A percentile compares a stretch with the other conserved stretches of the same genome.
phyloP scores from a whole-genome alignment of 345 rosid species.

The Eucalyptus rudis region DNA sequence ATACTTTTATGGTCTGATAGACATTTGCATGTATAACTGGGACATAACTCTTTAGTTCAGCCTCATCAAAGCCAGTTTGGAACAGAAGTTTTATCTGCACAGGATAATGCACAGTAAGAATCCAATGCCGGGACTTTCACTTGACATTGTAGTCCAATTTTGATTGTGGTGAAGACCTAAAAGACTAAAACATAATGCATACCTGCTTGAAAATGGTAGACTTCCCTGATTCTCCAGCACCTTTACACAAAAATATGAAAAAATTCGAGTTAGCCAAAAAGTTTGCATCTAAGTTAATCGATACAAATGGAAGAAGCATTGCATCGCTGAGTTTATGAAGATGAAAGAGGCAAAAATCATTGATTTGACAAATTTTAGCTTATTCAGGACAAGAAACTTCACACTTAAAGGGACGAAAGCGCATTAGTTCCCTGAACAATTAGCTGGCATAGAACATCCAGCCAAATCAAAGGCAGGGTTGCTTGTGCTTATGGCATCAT shows the following conservation, averaged over 20 bases:
- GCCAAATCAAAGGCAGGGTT: not conserved
- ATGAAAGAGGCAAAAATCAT: not conserved
- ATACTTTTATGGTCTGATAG: conserved; percentile 98
- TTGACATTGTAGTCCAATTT: not conserved
- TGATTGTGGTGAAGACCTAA: not conserved
- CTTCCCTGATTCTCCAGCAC: conserved; percentile 99
- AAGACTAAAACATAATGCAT: not conserved
- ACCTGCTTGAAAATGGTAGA: conserved; percentile 99
- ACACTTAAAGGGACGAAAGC: not conserved
- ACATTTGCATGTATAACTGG: conserved; percentile 96
- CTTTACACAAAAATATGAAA: conserved; percentile 18
- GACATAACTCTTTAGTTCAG: conserved; percentile 76
- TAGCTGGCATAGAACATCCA: not conserved
- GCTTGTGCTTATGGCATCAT: not conserved
- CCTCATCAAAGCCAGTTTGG: conserved; percentile 94
- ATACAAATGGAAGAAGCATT: not conserved
- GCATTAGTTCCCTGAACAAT: not conserved
- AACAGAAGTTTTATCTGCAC: conserved; percentile 89
- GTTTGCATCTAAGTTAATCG: not conserved
- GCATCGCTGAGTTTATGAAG: not conserved
- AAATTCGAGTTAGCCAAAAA: not conserved
- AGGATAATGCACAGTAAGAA: not conserved
- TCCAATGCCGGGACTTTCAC: not conserved
- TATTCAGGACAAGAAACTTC: not conserved
- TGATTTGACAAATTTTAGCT: not conserved